A percentile compares a stretch with the other conserved stretches of the same genome.
phyloP scores from a whole-genome alignment of 1,139 yeast genomes.

The Zygoascus sp. region DNA sequence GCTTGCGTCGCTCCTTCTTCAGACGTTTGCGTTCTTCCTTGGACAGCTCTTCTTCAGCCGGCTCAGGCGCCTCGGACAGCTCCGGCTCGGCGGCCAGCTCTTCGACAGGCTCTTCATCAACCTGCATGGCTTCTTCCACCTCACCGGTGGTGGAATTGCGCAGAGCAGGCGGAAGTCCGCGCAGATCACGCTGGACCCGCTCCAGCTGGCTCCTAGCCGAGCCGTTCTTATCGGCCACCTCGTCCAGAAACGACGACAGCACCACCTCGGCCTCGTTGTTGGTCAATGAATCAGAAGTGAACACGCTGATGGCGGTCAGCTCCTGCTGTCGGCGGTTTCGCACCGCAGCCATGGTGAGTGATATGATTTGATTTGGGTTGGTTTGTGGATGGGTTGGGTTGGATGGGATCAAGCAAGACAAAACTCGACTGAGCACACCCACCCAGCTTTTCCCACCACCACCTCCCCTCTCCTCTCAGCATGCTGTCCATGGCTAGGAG shows the following conservation, averaged over 20 bases:
- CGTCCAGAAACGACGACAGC: constrained; percentile 16
- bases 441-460: not conserved
- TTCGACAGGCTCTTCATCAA: constrained; percentile 6
- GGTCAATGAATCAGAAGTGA: constrained; percentile 28
- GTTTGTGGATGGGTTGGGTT: too few relatives aligned
- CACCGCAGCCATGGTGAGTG: constrained; percentile 12
- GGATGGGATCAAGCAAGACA: too few relatives aligned
- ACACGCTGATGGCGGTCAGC: constrained; percentile 30
- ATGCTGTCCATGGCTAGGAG: constrained; percentile 5
- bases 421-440: too few relatives aligned
- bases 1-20: constrained; percentile 5
- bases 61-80: not conserved
- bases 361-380: too few relatives aligned
- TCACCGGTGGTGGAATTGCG: constrained; percentile 5
- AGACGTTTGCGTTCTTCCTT: constrained; percentile 2
- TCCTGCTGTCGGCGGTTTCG: constrained; percentile 18
- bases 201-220: constrained; percentile 53
- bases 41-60: not conserved
- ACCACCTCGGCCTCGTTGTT: constrained; percentile 34
- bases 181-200: constrained; percentile 64
- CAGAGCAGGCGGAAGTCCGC: constrained; percentile 61
- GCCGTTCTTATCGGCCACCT: constrained; percentile 19
- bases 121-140: not conserved
- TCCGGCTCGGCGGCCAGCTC: not conserved
- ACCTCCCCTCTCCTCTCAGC: not conserved